These are phyloP conservation scores for Bryoerythrophyllum caledonicum DNA, from an alignment of 225 moss, liverwort and hornwort genomes.

Conservation along the genomic window DNA sequence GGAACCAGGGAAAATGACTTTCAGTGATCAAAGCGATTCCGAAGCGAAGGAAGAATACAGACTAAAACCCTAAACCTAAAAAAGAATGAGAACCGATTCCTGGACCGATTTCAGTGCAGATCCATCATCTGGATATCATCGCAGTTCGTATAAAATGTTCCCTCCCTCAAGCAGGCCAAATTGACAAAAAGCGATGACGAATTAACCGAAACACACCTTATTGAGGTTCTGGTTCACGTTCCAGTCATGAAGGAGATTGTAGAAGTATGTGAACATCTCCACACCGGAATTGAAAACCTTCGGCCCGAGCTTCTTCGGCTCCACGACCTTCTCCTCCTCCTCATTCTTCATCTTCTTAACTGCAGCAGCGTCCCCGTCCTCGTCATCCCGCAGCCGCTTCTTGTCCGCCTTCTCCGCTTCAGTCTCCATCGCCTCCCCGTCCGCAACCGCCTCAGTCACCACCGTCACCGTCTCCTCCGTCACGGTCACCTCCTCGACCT, in stretches of 20 bases:
- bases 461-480: conserved; percentile 7
- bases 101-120: no score
- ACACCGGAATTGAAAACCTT: conserved; percentile 66
- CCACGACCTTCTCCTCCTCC: conserved; percentile 31
- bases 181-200: not conserved
- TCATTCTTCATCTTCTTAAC: conserved; percentile 47
- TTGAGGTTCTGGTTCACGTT: conserved; percentile 67
- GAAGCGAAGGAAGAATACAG: not conserved
- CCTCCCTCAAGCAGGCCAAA: not conserved
- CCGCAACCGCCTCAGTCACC: not conserved
- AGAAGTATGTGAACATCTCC: conserved; percentile 93
- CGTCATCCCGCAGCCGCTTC: conserved; percentile 40
- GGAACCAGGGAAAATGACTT: conserved; percentile 12
- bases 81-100: not conserved
- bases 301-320: conserved; percentile 69
- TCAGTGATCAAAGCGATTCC: no score
- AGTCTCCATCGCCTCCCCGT: conserved; percentile 15
- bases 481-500: conserved; percentile 18
- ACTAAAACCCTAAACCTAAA: conserved; percentile 11
- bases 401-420: conserved; percentile 37
- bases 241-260: conserved; percentile 87
- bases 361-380: conserved; percentile 9
- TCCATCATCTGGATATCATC: not conserved
- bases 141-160: no score
- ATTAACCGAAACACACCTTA: no score